Conservation (phyloP, 192 early-diverging fungal genomes). For the Backusella tuberculispora region DNA sequence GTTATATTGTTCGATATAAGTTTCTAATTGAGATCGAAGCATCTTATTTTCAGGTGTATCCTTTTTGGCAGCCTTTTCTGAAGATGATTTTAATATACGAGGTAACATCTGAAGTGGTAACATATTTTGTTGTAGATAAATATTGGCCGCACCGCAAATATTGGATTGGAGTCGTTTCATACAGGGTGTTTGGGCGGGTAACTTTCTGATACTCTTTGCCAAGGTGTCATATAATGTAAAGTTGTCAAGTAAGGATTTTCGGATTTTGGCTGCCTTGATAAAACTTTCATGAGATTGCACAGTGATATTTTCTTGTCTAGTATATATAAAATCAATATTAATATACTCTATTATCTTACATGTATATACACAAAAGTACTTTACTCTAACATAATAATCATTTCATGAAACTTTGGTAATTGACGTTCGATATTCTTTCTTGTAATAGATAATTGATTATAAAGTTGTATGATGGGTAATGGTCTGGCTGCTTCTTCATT, state of each 20-base stretch:
- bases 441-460: slow-evolving; percentile 47
- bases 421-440: slow-evolving; percentile 50
- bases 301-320: slow-evolving; percentile 46
- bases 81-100: slow-evolving; percentile 48
- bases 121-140: slow-evolving; percentile 81
- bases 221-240: slow-evolving; percentile 66
- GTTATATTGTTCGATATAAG: slow-evolving; percentile 70
- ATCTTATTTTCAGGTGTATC: slow-evolving; percentile 36
- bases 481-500: slow-evolving; percentile 40
- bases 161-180: slow-evolving; percentile 65
- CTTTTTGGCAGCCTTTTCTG: slow-evolving; percentile 8
- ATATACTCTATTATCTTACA: too few species aligned
- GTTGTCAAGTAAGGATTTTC: slow-evolving; percentile 67
- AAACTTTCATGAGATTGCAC: slow-evolving; percentile 58
- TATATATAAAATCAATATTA: neutral
- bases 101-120: slow-evolving; percentile 76
- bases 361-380: too few species aligned
- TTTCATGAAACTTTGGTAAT: slow-evolving; percentile 62
- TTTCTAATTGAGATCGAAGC: slow-evolving; percentile 48
- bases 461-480: slow-evolving; percentile 41
- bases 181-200: slow-evolving; percentile 52
- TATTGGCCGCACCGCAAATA: slow-evolving; percentile 63
- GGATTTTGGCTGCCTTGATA: slow-evolving; percentile 59
- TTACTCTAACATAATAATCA: slow-evolving; percentile 59
- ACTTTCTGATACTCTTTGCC: slow-evolving; percentile 59